Base-by-base conservation (phyloP, 2,329 filamentous ascomycete genomes). In the Xylariaceae sp. region DNA sequence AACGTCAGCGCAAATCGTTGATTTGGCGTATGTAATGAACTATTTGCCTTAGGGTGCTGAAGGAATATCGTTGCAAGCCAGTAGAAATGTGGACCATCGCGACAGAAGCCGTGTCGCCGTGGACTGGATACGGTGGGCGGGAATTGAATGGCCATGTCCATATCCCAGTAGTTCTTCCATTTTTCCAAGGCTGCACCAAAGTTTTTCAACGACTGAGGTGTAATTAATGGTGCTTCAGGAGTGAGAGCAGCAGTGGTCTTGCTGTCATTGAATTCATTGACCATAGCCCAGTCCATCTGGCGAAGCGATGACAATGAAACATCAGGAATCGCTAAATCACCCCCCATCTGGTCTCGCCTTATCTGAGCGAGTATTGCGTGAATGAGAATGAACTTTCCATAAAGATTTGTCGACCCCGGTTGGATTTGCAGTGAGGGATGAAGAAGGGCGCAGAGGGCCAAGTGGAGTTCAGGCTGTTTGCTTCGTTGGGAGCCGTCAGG, bases 301-400 rank as follows among this genome's bases (percentile, higher is more conserved):
- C 76, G 75, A 37, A 79, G 65, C 22, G 82, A 81, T 2, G 80
- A 82, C 45, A 70, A 74, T 35, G 75, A 70, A 29, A 67, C 64
- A 50, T 59, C 63, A 36, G 67, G 49, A 22, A 66, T 59, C 20
- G 59, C 55, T 6, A 67, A 54, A 42, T 61, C 65, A 5, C 70
- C 73, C 35, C 70, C 69, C 3, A 68, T 54, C 45, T 71, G 69
- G 10, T 67, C 69, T 25, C 65, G 64, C 42, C 67, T 65, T 52
- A 88, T 77, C 52, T 86, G 74, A 5, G 79, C 72, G 44, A 86
- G 73, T 42, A 90, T 69, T 11, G 78, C 80, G 57, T 89, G 85
- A 6, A 89, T 79, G 37, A 89, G 65, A 44, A 89, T 77, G 56
- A 88, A 88, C 58, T 89, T 89, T 27, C 82, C 83, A 57, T 83